Base-by-base conservation (phyloP, 2,329 filamentous ascomycete species). In the Penicillium griseofulvum region DNA sequence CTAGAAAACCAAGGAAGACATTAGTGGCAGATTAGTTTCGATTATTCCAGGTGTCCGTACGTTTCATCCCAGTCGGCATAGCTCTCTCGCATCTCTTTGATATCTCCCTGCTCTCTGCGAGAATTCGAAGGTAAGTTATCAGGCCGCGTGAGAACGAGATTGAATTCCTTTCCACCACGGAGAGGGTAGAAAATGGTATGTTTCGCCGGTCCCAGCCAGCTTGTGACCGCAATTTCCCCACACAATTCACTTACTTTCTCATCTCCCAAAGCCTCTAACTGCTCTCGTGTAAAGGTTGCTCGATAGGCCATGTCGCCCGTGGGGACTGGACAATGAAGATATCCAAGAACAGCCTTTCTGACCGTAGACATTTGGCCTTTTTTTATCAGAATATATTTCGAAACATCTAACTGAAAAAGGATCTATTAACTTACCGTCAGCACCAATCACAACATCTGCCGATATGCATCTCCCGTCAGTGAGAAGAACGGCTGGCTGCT, bases 301-400 rank as follows among this genome's bases (percentile, higher is more conserved):
- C 85, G 76, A 61, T 87, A 88, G 0, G 85, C 86, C 14, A 87
- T 67, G 64, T 88, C 85, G 0, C 84, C 85, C 0, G 84, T 87
- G 0, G 82, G 78, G 5, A 77, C 66, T 0, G 84, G 82, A 1
- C 70, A 66, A 26, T 79, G 77, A 1, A 71, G 65, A 0, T 61
- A 68, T 0, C 73, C 75, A 0, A 83, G 68, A 10, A 66, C 43
- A 1, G 29, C 22, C 1, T 52, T 48, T 29, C 64, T 42, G 8
- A 56, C 36, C 1, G 42, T 49, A 5, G 64, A 66, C 56, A 59
- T 51, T 12, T 62, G 55, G 0, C 62, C 61, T 65, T 33, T 17
- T 8, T 7, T 31, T 28, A 24, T 52, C 16, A 37, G 24, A 34
- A 2, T 1, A 31, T 5, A 22, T 9, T 14, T 5, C 9, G 6